Conservation (phyloP, 164 flowering plant species). For the Amborella trichopoda region DNA sequence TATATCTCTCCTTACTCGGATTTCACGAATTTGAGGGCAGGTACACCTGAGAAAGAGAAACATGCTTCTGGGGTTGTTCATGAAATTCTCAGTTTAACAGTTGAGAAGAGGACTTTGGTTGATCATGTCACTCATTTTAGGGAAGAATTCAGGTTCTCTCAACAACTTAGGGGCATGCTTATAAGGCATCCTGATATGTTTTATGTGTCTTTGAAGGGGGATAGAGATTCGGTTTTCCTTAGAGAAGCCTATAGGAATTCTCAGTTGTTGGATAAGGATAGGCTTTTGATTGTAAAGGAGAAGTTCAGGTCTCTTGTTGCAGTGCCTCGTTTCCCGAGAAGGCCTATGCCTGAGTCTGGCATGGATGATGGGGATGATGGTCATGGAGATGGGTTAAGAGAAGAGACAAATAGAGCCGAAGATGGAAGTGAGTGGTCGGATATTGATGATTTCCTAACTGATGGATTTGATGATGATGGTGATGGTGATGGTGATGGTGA, state of each 20-base stretch:
- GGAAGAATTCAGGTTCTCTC: slow-evolving; percentile 89
- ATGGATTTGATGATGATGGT: slow-evolving; percentile 48
- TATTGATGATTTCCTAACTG: slow-evolving; percentile 21
- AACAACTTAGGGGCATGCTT: slow-evolving; percentile 87
- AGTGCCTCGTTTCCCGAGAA: slow-evolving; percentile 43
- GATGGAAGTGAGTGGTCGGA: slow-evolving; percentile 43
- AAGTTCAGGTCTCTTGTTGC: slow-evolving; percentile 74
- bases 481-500: slow-evolving; percentile 30
- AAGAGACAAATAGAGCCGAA: slow-evolving; percentile 16
- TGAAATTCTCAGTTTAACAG: slow-evolving; percentile 78
- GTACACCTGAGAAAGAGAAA: slow-evolving; percentile 71
- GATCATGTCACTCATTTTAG: slow-evolving; percentile 93
- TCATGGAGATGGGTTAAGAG: slow-evolving; percentile 13
- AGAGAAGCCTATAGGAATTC: slow-evolving; percentile 84
- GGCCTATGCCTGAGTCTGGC: slow-evolving; percentile 18
- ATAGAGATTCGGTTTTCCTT: slow-evolving; percentile 84
- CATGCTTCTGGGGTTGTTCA: slow-evolving; percentile 90
- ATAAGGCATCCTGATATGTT: slow-evolving; percentile 95
- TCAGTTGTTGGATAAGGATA: slow-evolving; percentile 70
- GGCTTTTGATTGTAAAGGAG: slow-evolving; percentile 65
- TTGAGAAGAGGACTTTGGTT: slow-evolving; percentile 88
- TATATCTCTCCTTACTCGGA: slow-evolving; percentile 82
- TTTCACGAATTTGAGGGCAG: slow-evolving; percentile 52
- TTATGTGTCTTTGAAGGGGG: slow-evolving; percentile 88
- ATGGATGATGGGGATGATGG: slow-evolving; percentile 8